phyloP scores from a whole-genome alignment of 768 basidiomycete species.

The Pulveroboletus sp. region DNA sequence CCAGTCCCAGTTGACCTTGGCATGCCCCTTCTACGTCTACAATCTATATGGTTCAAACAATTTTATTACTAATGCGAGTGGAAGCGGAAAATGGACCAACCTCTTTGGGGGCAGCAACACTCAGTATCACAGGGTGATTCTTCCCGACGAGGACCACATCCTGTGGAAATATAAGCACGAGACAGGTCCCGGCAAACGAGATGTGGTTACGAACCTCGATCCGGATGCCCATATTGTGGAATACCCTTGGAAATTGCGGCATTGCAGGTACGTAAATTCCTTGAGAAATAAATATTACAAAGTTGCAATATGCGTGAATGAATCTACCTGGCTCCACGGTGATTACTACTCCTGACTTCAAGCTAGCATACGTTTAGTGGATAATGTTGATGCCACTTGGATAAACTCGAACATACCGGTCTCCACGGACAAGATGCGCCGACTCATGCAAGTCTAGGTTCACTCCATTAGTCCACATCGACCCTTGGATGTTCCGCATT shows the following conservation, averaged over 20 bases:
- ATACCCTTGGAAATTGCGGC: slow-evolving; percentile 74
- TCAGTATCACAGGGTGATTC: slow-evolving; percentile 57
- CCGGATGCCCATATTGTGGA: slow-evolving; percentile 87
- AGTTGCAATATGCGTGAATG: neutral
- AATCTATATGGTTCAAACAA: slow-evolving; percentile 37
- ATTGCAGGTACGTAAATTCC: slow-evolving; percentile 87
- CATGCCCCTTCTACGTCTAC: slow-evolving; percentile 78
- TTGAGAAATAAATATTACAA: slow-evolving; percentile 19
- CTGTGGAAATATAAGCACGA: slow-evolving; percentile 25
- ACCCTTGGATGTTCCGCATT: neutral
- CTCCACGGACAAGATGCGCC: slow-evolving; percentile 49
- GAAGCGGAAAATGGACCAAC: slow-evolving; percentile 31
- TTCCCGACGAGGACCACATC: slow-evolving; percentile 73
- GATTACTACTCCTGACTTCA: slow-evolving; percentile 84
- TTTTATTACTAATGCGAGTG: slow-evolving; percentile 2
- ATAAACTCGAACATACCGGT: slow-evolving; percentile 38
- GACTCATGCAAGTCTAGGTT: slow-evolving; percentile 85
- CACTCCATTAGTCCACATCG: slow-evolving; percentile 11
- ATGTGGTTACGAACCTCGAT: slow-evolving; percentile 59
- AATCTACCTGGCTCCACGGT: slow-evolving; percentile 80
- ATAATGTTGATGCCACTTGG: neutral
- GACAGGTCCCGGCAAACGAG: neutral
- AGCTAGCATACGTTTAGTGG: slow-evolving; percentile 34
- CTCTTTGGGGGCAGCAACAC: slow-evolving; percentile 79
- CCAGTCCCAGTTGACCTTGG: slow-evolving; percentile 64